These are phyloP conservation scores for Yarrowia osloensis DNA, from an alignment of 805 yeast genomes.

Conservation along the genomic window DNA sequence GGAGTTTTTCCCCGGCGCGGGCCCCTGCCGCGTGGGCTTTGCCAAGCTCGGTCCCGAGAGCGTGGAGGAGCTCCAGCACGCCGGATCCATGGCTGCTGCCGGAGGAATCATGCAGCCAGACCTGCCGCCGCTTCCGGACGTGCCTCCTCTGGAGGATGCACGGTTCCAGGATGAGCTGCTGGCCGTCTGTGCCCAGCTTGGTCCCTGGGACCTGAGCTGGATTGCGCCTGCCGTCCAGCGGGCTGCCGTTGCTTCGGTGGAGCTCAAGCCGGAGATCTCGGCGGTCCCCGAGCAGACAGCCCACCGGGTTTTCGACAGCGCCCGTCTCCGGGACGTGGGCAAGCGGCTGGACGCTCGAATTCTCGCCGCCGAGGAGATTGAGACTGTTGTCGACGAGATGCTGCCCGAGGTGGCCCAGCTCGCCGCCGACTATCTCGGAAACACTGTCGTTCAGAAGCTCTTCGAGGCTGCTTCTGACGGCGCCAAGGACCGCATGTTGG, in stretches of 20 bases:
- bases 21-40: slow-evolving; percentile 74
- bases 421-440: slow-evolving; percentile 90
- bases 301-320: slow-evolving; percentile 78
- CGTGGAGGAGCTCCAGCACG: slow-evolving; percentile 23
- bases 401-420: slow-evolving; percentile 85
- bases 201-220: slow-evolving; percentile 19
- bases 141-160: slow-evolving; percentile 11
- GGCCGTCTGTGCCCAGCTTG: slow-evolving; percentile 11
- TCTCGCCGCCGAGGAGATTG: slow-evolving; percentile 64
- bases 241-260: slow-evolving; percentile 20
- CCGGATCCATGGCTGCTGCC: slow-evolving; percentile 2
- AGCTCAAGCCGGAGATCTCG: slow-evolving; percentile 42
- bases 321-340: slow-evolving; percentile 82
- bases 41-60: slow-evolving; percentile 53
- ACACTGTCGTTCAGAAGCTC: slow-evolving; percentile 90
- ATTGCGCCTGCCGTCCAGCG: slow-evolving; percentile 17
- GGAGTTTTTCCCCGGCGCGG: slow-evolving; percentile 78
- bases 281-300: slow-evolving; percentile 74
- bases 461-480: slow-evolving; percentile 71
- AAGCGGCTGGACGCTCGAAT: slow-evolving; percentile 63
- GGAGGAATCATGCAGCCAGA: slow-evolving; percentile 23
- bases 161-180: slow-evolving; percentile 16
- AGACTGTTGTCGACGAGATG: slow-evolving; percentile 81
- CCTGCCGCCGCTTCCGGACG: slow-evolving; percentile 1
- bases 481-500: slow-evolving; percentile 77